Conservation (phyloP, 495 filamentous ascomycete species). For the Neurospora sp. region DNA sequence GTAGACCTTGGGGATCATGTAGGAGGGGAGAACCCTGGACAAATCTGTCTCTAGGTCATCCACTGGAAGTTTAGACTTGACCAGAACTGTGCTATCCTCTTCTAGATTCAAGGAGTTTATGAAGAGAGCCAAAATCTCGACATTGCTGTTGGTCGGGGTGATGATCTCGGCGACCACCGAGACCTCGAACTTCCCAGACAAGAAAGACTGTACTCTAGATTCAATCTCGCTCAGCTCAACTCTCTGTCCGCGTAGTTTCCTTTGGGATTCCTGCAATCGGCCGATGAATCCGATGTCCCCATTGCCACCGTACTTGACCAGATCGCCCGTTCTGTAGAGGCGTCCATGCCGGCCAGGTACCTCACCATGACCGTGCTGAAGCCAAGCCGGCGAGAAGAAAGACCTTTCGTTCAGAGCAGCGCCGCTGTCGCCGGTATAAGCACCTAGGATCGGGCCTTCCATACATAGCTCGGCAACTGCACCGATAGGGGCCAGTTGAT, state of each 20-base stretch:
- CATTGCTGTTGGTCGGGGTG: conserved; percentile 14
- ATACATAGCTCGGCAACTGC: conserved; percentile 38
- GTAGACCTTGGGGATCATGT: conserved; percentile 43
- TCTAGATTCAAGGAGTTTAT: conserved; percentile 23
- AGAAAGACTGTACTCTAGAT: conserved; percentile 9
- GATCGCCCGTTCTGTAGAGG: conserved; percentile 26
- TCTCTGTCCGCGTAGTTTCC: conserved; percentile 29
- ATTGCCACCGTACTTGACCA: conserved; percentile 41
- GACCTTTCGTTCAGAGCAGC: background rate
- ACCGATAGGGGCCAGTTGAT: conserved; percentile 30
- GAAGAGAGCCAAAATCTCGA: conserved; percentile 8
- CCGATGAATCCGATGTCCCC: conserved; percentile 24
- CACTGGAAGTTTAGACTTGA: background rate
- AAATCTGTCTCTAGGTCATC: conserved; percentile 6
- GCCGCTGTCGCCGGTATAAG: conserved; percentile 31
- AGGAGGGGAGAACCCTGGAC: conserved; percentile 33
- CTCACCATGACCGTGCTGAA: conserved; percentile 5
- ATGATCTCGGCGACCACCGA: conserved; percentile 30
- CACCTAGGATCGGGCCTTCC: conserved; percentile 35
- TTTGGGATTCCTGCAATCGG: conserved; percentile 25
- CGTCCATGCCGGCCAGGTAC: conserved; percentile 8
- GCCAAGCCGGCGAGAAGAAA: conserved; percentile 27
- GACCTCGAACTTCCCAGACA: conserved; percentile 4
- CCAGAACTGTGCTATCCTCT: background rate
- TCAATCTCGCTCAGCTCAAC: conserved; percentile 32